Evolutionary conservation across 2,329 filamentous ascomycete genomes (phyloP).

Genomic region (Aureobasidium namibiae): DNA sequence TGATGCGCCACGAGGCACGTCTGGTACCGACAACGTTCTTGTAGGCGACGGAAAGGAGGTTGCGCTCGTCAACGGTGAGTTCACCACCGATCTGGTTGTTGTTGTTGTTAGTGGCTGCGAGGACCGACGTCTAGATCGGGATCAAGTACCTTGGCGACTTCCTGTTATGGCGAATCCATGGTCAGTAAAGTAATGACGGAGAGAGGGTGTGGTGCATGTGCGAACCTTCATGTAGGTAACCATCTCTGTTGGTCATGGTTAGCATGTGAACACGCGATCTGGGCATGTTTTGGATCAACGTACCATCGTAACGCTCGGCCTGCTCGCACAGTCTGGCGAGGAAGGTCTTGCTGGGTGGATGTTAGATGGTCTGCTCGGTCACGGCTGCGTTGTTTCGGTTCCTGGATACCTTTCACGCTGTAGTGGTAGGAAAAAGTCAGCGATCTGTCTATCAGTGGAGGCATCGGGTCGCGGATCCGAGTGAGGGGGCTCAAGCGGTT

Average conservation of each 20-base stretch:
- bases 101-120: slow-evolving; percentile 4
- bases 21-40: slow-evolving; percentile 99
- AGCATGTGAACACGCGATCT: slow-evolving; percentile 15
- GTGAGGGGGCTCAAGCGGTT: slow-evolving; percentile 11
- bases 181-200: background rate
- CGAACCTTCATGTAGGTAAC: slow-evolving; percentile 94
- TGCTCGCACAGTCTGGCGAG: slow-evolving; percentile 99
- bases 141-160: slow-evolving; percentile 77
- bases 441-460: slow-evolving; percentile 14
- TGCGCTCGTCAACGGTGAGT: slow-evolving; percentile 64
- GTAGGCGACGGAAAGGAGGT: slow-evolving; percentile 97
- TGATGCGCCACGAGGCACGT: slow-evolving; percentile 98
- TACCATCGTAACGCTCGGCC: slow-evolving; percentile 98
- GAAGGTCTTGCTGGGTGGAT: slow-evolving; percentile 82
- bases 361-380: slow-evolving; percentile 25
- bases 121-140: background rate
- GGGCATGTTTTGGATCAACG: slow-evolving; percentile 27
- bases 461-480: slow-evolving; percentile 6
- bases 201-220: slow-evolving; percentile 14
- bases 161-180: slow-evolving; percentile 42
- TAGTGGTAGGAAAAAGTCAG: slow-evolving; percentile 27
- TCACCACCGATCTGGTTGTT: slow-evolving; percentile 52
- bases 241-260: slow-evolving; percentile 58
- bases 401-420: slow-evolving; percentile 42
- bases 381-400: background rate